phyloP scores from a whole-genome alignment of 140 eudicot species.

The Oenanthe javanica region DNA sequence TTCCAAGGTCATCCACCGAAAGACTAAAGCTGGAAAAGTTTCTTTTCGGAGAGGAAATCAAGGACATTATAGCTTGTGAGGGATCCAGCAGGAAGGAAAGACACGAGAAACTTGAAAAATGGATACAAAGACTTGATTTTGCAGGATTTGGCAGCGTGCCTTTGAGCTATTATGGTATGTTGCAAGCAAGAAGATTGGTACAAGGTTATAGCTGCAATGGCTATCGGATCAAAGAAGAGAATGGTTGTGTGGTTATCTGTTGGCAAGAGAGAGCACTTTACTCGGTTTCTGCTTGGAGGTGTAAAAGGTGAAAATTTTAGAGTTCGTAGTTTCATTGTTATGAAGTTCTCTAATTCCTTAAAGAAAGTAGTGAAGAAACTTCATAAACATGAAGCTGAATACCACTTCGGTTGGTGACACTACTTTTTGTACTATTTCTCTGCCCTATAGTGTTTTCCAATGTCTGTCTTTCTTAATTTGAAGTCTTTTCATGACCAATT shows the following conservation, averaged over 20 bases:
- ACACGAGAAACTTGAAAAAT: conserved; percentile 91
- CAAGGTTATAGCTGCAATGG: conserved; percentile 78
- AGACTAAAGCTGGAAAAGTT: conserved; percentile 78
- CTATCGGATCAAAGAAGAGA: conserved; percentile 79
- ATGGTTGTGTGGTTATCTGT: conserved; percentile 83
- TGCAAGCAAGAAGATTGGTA: conserved; percentile 77
- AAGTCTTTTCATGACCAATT: not conserved
- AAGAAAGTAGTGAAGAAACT: not conserved
- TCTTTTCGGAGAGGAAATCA: conserved; percentile 86
- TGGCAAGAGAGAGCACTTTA: conserved; percentile 94
- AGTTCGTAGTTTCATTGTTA: not conserved
- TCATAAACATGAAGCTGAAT: conserved; percentile 2
- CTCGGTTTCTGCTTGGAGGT: conserved; percentile 88
- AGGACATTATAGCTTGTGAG: conserved; percentile 80
- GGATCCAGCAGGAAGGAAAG: conserved; percentile 81
- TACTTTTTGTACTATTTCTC: not conserved
- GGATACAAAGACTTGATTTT: conserved; percentile 68
- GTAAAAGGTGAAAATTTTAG: conserved; percentile 45
- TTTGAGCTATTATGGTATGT: conserved; percentile 73
- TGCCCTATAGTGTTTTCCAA: not conserved
- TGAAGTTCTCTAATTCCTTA: not conserved
- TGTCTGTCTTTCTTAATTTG: not conserved
- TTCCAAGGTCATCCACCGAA: conserved; percentile 76
- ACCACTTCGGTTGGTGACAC: not conserved
- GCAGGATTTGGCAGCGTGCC: conserved; percentile 76